Evolutionary conservation across 495 filamentous ascomycete species (phyloP), one percentile per base, ranked within the genome.

Genomic region (Recurvomyces mirabilis): DNA sequence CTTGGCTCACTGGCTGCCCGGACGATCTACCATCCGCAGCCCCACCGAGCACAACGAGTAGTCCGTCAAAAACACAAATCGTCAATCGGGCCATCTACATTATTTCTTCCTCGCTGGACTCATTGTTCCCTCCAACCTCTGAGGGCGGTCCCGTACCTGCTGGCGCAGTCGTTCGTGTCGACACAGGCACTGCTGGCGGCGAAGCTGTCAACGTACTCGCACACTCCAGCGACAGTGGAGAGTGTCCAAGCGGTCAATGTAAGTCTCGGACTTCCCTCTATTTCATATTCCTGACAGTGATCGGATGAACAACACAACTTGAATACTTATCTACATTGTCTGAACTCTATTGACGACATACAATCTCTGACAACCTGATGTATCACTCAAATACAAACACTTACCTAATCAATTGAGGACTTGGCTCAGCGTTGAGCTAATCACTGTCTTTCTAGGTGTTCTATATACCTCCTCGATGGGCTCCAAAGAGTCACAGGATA

Each of bases 311-410:
- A 41, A 71, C 58, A n/a, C 60, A 52, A 55, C 67, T 43, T 68
- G 78, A 88, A 87, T 81, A 89, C 86, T 94, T 95, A 94, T 91
- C 87, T 95, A 95, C 87, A 94, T 94, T 94, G 84, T 79, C 87
- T 22, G 51, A 54, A 50, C 25, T 85, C 83, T 77, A 77, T 73
- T 50, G 41, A 48, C 65, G 86, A 87, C 77, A 84, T 84, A 70
- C 77, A 64, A 82, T 76, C 76, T 84, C 78, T 84, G 78, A 85
- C 80, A 84, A 77, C 71, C 87, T 94, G 87, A 94, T 78, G 58
- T 63, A 63, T 69, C 66, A 46, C 34, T 32, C 20, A 14, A 39
- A 23, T 32, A 33, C 25, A n/a, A n/a, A n/a, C n/a, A n/a, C 37
- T 29, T 35, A 39, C 14, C 39, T 42, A 22, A 18, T 29, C 14